These are phyloP conservation scores for Penicillium crustosum DNA, from an alignment of 2,329 filamentous ascomycete genomes.

Conservation along the genomic window DNA sequence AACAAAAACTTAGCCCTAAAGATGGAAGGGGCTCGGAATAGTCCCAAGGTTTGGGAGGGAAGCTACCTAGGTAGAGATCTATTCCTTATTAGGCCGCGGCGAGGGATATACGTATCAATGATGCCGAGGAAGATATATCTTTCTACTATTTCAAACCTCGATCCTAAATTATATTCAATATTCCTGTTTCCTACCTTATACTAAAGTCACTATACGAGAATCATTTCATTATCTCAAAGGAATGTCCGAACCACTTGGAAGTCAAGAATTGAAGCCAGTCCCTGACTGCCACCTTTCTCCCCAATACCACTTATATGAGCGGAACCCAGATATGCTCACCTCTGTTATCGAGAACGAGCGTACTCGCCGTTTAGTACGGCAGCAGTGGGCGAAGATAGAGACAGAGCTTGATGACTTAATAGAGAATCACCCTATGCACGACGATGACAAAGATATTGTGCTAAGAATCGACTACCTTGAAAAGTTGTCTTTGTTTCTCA, in stretches of 20 bases:
- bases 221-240: conserved; percentile 3
- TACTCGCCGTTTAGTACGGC: not conserved
- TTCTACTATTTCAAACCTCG: conserved; percentile 2
- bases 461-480: not conserved
- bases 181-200: not conserved
- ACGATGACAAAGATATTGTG: not conserved
- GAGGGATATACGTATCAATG: not conserved
- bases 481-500: not conserved
- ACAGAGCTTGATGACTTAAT: not conserved
- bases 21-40: not conserved
- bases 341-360: conserved; percentile 11
- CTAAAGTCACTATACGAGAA: conserved; percentile 3
- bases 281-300: conserved; percentile 6
- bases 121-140: conserved; percentile 1
- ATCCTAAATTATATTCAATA: conserved; percentile 1
- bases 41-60: conserved; percentile 1
- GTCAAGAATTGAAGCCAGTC: conserved; percentile 9
- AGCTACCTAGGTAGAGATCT: not conserved
- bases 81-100: not conserved
- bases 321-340: conserved; percentile 6
- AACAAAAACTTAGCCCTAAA: not conserved
- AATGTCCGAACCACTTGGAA: conserved; percentile 10
- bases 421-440: not conserved
- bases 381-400: not conserved
- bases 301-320: conserved; percentile 6